Conservation (phyloP, 1,139 yeast genomes). For the Ogataea hybrid region DNA sequence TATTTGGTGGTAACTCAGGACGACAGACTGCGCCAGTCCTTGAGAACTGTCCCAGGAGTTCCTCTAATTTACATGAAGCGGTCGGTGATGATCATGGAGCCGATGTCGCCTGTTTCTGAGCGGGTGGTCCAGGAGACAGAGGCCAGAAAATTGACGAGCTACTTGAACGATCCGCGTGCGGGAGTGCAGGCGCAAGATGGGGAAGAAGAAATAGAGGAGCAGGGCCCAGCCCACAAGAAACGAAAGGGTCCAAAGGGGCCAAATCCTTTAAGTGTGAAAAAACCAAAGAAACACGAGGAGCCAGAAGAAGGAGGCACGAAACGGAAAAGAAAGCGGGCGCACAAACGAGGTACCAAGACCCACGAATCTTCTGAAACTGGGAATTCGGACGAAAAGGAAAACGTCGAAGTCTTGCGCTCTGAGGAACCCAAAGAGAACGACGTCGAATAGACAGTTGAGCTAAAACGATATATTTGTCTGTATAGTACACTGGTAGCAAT, state of each 20-base stretch:
- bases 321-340: slow-evolving; percentile 12
- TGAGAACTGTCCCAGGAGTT: slow-evolving; percentile 84
- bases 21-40: slow-evolving; percentile 57
- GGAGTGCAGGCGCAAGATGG: slow-evolving; percentile 32
- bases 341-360: not conserved
- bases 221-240: slow-evolving; percentile 38
- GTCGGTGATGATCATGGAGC: slow-evolving; percentile 96
- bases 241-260: slow-evolving; percentile 76
- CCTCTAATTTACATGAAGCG: slow-evolving; percentile 86
- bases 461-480: not conserved
- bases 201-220: slow-evolving; percentile 25
- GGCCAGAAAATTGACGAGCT: slow-evolving; percentile 63
- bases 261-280: slow-evolving; percentile 79
- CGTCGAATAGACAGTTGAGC: not conserved
- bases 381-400: slow-evolving; percentile 28
- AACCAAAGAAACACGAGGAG: slow-evolving; percentile 42
- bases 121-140: slow-evolving; percentile 56
- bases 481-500: slow-evolving; percentile 4
- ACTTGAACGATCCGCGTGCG: slow-evolving; percentile 61
- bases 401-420: not conserved
- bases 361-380: slow-evolving; percentile 29
- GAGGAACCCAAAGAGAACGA: slow-evolving; percentile 30
- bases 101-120: slow-evolving; percentile 71
- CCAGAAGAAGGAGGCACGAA: slow-evolving; percentile 4
- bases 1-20: slow-evolving; percentile 87